Evolutionary conservation across 768 basidiomycete species (phyloP).

Genomic region (Suillus luteus): DNA sequence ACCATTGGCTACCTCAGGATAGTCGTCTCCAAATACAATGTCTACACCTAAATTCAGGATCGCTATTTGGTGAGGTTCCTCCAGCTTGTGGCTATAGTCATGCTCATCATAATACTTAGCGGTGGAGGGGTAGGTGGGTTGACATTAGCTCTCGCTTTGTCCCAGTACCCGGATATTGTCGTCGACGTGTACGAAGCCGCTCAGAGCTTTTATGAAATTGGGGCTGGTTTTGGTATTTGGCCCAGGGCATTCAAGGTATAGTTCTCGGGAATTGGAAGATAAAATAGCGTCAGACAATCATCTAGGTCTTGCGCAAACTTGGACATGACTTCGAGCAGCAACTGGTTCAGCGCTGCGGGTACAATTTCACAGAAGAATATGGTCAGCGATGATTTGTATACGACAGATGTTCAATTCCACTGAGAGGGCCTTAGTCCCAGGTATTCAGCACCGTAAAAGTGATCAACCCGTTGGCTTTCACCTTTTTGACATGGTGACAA

Average conservation of each 20-base stretch:
- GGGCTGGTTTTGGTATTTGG: conserved; percentile 61
- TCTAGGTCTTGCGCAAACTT: conserved; percentile 27
- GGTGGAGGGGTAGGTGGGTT: conserved; percentile 46
- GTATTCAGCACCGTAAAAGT: conserved; percentile 61
- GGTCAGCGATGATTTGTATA: conserved; percentile 17
- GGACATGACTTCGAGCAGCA: conserved; percentile 21
- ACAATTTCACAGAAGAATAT: conserved; percentile 22
- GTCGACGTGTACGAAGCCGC: conserved; percentile 60
- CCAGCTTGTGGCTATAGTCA: background rate
- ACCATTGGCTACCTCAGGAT: background rate
- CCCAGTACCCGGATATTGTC: conserved; percentile 51
- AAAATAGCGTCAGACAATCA: background rate
- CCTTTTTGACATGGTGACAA: conserved; percentile 54
- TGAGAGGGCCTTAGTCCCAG: conserved; percentile 40
- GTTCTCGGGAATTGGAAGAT: background rate
- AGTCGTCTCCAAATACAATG: conserved; percentile 14
- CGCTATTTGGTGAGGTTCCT: conserved; percentile 28
- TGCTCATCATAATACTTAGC: conserved; percentile 23
- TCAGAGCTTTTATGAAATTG: conserved; percentile 50
- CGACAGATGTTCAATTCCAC: conserved; percentile 1
- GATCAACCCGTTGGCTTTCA: conserved; percentile 57
- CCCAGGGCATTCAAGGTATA: conserved; percentile 34
- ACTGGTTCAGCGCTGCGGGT: conserved; percentile 24
- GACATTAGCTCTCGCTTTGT: conserved; percentile 38
- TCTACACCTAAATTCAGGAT: conserved; percentile 26